A percentile compares a stretch with the other conserved stretches of the same genome.
Evolutionary conservation across 331 rosid species (phyloP).

Genomic region (Spiraea crenata): DNA sequence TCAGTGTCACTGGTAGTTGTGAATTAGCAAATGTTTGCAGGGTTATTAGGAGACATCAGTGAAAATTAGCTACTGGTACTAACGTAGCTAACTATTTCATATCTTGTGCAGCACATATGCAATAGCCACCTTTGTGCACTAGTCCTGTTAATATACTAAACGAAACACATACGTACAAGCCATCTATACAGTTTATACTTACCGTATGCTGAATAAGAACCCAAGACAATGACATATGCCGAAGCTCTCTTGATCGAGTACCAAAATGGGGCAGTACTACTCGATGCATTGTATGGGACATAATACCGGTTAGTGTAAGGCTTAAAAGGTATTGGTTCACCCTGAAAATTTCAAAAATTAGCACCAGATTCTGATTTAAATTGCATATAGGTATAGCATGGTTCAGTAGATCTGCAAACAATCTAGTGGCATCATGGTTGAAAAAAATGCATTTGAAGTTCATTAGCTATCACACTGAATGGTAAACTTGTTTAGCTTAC

Average conservation of each 20-base stretch:
- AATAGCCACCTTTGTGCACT: no score
- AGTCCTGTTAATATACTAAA: background rate
- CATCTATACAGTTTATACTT: background rate
- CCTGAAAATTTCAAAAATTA: slow-evolving; percentile 35
- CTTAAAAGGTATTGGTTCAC: slow-evolving; percentile 63
- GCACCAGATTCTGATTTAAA: background rate
- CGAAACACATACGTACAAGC: background rate
- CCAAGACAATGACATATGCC: slow-evolving; percentile 61
- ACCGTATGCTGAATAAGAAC: slow-evolving; percentile 78
- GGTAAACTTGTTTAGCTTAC: background rate
- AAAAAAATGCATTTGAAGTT: background rate
- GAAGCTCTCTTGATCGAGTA: slow-evolving; percentile 84
- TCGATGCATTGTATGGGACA: slow-evolving; percentile 57
- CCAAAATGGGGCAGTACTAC: slow-evolving; percentile 71
- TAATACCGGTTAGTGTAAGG: slow-evolving; percentile 57
- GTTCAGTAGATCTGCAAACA: background rate
- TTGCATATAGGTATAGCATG: background rate
- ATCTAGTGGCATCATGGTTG: background rate
- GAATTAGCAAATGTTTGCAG: no score
- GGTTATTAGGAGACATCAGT: no score
- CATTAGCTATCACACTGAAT: background rate
- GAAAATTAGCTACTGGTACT: no score
- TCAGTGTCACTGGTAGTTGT: no score
- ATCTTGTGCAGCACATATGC: no score
- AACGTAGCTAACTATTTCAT: no score